Conservation (phyloP, 2,329 filamentous ascomycete genomes). For the Arachnopeziza araneosa region DNA sequence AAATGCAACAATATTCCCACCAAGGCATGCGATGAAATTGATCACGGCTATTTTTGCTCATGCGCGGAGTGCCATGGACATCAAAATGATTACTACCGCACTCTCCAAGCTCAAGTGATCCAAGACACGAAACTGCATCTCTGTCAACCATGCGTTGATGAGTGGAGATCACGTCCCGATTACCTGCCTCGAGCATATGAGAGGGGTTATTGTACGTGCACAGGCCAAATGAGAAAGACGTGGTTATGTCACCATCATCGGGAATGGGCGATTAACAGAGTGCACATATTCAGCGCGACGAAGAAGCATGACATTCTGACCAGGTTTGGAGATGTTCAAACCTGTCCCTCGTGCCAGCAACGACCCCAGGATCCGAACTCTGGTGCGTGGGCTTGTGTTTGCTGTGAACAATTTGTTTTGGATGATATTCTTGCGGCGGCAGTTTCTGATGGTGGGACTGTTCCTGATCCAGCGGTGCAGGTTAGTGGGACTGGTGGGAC, state of each 20-base stretch:
- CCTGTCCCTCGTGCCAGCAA: background rate
- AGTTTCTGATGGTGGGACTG: background rate
- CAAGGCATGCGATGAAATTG: background rate
- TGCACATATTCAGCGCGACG: background rate
- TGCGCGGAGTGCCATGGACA: background rate
- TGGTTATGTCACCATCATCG: background rate
- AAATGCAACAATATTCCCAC: background rate
- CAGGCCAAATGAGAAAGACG: background rate
- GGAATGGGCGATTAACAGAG: background rate
- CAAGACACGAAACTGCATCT: background rate
- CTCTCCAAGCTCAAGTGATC: background rate
- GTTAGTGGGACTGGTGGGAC: background rate
- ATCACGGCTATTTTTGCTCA: background rate
- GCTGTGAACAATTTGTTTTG: background rate
- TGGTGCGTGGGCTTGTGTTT: background rate
- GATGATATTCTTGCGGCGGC: background rate
- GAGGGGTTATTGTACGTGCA: background rate
- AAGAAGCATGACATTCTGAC: background rate
- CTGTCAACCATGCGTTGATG: background rate
- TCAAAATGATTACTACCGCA: background rate
- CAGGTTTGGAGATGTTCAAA: background rate
- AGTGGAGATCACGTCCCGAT: background rate
- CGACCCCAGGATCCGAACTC: background rate
- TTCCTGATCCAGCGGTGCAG: background rate
- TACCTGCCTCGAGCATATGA: background rate